Percentiles rank a stretch among this genome's conserved stretches.
phyloP scores from a whole-genome alignment of 306 rosid species.

The Rubus parviflorus region DNA sequence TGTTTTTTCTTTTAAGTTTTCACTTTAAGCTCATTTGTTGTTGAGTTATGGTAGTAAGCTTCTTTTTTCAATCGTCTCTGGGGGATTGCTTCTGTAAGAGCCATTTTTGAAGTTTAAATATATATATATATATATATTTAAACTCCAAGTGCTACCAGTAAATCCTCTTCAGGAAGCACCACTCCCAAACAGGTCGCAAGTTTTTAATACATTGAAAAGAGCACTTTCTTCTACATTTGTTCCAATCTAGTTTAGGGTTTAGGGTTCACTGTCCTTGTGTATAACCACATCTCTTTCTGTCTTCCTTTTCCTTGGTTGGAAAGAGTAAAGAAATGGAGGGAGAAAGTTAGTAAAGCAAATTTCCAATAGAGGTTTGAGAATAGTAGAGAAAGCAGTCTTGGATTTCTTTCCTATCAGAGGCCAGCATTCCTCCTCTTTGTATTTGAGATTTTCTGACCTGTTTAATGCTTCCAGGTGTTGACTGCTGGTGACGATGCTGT shows the following conservation, averaged over 20 bases:
- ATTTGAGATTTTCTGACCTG: slow-evolving; percentile 14
- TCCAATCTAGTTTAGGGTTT: too few species aligned
- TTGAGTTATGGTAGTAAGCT: neutral
- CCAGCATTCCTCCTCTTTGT: neutral
- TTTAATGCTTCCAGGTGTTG: slow-evolving; percentile 55
- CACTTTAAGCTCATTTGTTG: slow-evolving; percentile 1
- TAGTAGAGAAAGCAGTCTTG: neutral
- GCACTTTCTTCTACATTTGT: neutral
- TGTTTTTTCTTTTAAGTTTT: slow-evolving; percentile 21
- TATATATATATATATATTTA: too few species aligned
- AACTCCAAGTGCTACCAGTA: neutral
- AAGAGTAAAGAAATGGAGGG: neutral
- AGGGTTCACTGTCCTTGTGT: neutral
- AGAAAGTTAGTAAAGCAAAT: neutral
- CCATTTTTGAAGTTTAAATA: neutral
- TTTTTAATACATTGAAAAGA: neutral
- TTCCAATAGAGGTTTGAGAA: neutral
- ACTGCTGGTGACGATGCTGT: slow-evolving; percentile 87
- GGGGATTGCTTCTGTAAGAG: neutral
- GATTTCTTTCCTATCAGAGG: neutral
- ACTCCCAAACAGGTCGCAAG: neutral
- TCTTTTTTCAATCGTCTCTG: neutral
- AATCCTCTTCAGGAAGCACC: neutral
- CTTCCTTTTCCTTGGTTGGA: neutral
- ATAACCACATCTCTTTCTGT: neutral